phyloP scores from a whole-genome alignment of 768 basidiomycete genomes.

The Pseudohyphozyma bogoriensis region DNA sequence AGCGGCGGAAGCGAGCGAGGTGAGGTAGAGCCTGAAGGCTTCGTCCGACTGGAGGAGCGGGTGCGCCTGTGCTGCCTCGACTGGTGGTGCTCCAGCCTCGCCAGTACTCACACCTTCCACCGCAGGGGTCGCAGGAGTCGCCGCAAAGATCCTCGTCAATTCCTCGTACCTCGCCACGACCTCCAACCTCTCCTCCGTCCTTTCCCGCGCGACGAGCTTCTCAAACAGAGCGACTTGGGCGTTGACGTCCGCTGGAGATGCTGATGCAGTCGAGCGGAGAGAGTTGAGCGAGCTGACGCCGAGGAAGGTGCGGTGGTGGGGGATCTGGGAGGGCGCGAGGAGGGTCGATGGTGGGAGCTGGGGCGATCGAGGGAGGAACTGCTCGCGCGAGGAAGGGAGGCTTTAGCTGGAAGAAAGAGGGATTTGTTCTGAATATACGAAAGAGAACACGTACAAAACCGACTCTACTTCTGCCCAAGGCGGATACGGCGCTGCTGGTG shows the following conservation, averaged over 20 bases:
- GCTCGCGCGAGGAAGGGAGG: too few species aligned
- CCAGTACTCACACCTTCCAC: background rate
- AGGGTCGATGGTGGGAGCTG: background rate
- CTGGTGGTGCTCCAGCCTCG: background rate
- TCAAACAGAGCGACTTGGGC: constrained; percentile 1
- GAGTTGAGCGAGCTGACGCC: background rate
- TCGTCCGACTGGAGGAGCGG: constrained; percentile 53
- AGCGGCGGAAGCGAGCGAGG: constrained; percentile 46
- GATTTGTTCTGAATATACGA: too few species aligned
- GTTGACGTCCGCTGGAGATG: background rate
- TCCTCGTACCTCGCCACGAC: constrained; percentile 15
- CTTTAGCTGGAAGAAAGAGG: too few species aligned
- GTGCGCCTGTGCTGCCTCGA: background rate
- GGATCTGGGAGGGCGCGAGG: constrained; percentile 1
- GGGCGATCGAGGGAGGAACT: background rate
- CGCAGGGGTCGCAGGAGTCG: too few species aligned
- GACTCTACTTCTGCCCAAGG: background rate
- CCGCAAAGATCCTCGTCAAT: background rate
- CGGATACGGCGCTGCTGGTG: background rate
- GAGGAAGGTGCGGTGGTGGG: background rate
- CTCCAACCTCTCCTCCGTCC: constrained; percentile 3
- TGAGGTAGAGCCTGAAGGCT: constrained; percentile 68
- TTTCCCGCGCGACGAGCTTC: background rate
- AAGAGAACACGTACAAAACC: background rate
- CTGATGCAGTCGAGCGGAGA: background rate